Conservation (phyloP, 169 alveolate genomes). For the Eimeria acervulina region DNA sequence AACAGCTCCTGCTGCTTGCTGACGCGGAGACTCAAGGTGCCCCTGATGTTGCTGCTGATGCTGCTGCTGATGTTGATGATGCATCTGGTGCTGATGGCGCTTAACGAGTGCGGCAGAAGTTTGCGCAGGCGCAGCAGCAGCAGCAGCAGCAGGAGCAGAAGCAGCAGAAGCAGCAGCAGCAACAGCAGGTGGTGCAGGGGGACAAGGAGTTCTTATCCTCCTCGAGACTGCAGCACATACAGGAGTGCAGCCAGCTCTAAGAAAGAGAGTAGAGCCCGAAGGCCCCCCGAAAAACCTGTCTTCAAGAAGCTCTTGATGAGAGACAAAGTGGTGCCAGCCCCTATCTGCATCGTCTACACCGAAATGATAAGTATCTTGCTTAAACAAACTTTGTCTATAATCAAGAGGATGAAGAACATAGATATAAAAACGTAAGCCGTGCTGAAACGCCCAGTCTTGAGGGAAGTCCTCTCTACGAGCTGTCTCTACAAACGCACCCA, state of each 20-base stretch:
- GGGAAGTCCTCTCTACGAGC: slow-evolving; percentile 70
- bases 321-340: slow-evolving; percentile 91
- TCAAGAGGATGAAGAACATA: slow-evolving; percentile 49
- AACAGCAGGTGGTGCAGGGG: slow-evolving; percentile 33
- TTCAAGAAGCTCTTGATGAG: slow-evolving; percentile 23
- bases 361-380: slow-evolving; percentile 89
- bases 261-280: slow-evolving; percentile 42
- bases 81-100: slow-evolving; percentile 29
- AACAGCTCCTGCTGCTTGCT: background rate
- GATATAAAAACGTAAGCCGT: slow-evolving; percentile 58
- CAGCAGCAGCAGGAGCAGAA: too few species aligned
- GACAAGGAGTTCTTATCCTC: slow-evolving; percentile 68
- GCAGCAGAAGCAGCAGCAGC: slow-evolving; percentile 35
- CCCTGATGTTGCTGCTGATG: too few species aligned
- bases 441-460: slow-evolving; percentile 69
- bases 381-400: slow-evolving; percentile 4
- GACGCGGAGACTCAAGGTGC: background rate
- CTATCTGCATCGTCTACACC: slow-evolving; percentile 90
- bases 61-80: background rate
- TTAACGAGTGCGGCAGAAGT: background rate
- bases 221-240: slow-evolving; percentile 40
- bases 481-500: slow-evolving; percentile 74
- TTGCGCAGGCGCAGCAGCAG: background rate
- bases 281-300: slow-evolving; percentile 46
- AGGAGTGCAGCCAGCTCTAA: slow-evolving; percentile 60